A percentile compares a stretch with the other conserved stretches of the same genome.
These are phyloP conservation scores for Drechslerella stenobrocha DNA, from an alignment of 2,329 filamentous ascomycete species.

Conservation along the genomic window DNA sequence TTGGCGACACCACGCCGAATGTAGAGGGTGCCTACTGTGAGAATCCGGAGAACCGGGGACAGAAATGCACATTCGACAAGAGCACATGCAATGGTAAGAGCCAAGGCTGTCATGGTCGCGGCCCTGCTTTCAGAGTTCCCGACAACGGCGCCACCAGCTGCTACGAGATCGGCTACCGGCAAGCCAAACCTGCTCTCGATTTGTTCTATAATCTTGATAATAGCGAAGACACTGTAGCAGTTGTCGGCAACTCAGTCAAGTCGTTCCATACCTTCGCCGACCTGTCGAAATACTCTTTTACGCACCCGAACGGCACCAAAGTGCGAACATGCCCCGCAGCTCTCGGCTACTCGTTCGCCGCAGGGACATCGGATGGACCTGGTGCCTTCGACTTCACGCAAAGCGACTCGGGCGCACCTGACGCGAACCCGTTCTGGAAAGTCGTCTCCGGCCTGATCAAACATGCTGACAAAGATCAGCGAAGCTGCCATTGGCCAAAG, in stretches of 20 bases:
- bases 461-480: constrained; percentile 69
- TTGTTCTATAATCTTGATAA: constrained; percentile 55
- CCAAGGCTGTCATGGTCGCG: constrained; percentile 72
- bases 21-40: constrained; percentile 86
- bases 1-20: constrained; percentile 89
- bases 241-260: constrained; percentile 66
- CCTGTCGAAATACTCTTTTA: constrained; percentile 74
- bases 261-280: constrained; percentile 85
- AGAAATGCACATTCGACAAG: constrained; percentile 73
- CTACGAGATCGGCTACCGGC: constrained; percentile 74
- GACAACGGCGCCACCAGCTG: constrained; percentile 68
- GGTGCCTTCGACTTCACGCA: constrained; percentile 93
- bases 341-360: constrained; percentile 88
- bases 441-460: constrained; percentile 74
- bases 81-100: constrained; percentile 79
- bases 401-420: constrained; percentile 72
- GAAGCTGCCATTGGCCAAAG: constrained; percentile 76
- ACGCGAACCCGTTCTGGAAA: constrained; percentile 74
- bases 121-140: constrained; percentile 68
- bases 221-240: constrained; percentile 48
- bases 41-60: constrained; percentile 64
- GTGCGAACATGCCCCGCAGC: constrained; percentile 82
- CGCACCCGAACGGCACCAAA: constrained; percentile 70
- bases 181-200: constrained; percentile 65
- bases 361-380: constrained; percentile 87